Conservation (phyloP, 1,284 basidiomycete genomes). For the Filobasidium uniguttulatum region DNA sequence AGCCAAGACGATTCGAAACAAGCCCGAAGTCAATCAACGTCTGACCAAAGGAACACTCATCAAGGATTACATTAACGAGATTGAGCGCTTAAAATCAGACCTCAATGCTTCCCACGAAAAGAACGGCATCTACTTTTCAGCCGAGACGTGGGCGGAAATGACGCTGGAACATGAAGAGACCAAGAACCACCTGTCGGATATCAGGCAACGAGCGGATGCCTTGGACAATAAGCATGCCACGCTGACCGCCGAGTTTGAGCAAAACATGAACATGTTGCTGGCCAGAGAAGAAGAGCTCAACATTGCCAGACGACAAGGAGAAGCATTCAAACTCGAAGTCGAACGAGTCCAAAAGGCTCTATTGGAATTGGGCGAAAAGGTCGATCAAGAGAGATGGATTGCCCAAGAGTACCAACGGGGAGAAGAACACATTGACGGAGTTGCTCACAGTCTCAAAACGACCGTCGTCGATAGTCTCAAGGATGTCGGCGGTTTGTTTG, state of each 20-base stretch:
- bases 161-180: constrained; percentile 58
- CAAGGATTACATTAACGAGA: constrained; percentile 91
- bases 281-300: constrained; percentile 61
- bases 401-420: constrained; percentile 61
- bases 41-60: constrained; percentile 84
- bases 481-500: constrained; percentile 62
- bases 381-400: constrained; percentile 58
- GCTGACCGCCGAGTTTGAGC: constrained; percentile 79
- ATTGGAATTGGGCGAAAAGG: constrained; percentile 46
- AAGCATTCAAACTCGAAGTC: constrained; percentile 47
- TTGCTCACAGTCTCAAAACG: constrained; percentile 55
- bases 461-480: constrained; percentile 54
- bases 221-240: constrained; percentile 65
- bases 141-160: constrained; percentile 76
- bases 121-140: constrained; percentile 83
- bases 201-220: constrained; percentile 64
- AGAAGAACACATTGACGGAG: constrained; percentile 54
- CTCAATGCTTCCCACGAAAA: constrained; percentile 75
- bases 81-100: constrained; percentile 84
- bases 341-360: constrained; percentile 45
- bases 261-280: constrained; percentile 62
- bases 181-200: constrained; percentile 63
- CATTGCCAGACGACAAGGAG: constrained; percentile 34
- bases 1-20: constrained; percentile 91
- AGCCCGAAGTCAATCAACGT: constrained; percentile 87